Conservation (phyloP, 2,329 filamentous ascomycete species). For the Fusarium armeniacum region DNA sequence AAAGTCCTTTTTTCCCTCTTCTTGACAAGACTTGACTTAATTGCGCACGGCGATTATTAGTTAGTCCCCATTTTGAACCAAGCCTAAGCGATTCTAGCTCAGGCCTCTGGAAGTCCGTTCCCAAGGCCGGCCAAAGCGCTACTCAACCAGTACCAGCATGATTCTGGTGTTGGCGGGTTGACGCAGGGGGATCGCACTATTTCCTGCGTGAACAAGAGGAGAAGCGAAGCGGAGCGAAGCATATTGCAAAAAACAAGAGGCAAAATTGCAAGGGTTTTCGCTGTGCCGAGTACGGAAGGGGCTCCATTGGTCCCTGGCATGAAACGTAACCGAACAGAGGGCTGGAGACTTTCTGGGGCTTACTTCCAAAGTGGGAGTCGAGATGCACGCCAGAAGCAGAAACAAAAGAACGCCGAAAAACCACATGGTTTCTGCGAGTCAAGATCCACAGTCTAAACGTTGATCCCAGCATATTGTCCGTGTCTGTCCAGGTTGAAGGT, state of each 20-base stretch:
- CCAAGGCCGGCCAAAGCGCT: conserved; percentile 33
- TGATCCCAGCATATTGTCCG: conserved; percentile 5
- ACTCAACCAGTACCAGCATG: conserved; percentile 31
- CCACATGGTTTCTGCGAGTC: conserved; percentile 47
- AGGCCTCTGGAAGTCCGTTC: conserved; percentile 28
- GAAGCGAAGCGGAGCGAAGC: background rate
- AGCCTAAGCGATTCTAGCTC: conserved; percentile 17
- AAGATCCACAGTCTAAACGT: conserved; percentile 31
- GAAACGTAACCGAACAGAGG: conserved; percentile 12
- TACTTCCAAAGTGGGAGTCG: conserved; percentile 20
- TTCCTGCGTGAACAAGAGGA: conserved; percentile 24
- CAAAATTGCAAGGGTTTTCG: conserved; percentile 10
- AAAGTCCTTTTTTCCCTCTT: background rate
- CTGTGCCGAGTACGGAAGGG: conserved; percentile 26
- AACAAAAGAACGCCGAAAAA: conserved; percentile 7
- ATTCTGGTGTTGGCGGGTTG: conserved; percentile 46
- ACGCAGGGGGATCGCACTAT: conserved; percentile 45
- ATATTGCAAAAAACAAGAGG: background rate
- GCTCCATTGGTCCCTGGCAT: conserved; percentile 24
- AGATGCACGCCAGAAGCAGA: conserved; percentile 4
- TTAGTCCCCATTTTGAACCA: conserved; percentile 12
- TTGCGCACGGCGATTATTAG: conserved; percentile 4
- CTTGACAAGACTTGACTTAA: background rate
- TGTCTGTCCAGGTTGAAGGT: background rate
- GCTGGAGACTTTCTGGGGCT: conserved; percentile 27